Base-by-base conservation (phyloP, 2,329 filamentous ascomycete species). In the Hymenoscyphus repandus region DNA sequence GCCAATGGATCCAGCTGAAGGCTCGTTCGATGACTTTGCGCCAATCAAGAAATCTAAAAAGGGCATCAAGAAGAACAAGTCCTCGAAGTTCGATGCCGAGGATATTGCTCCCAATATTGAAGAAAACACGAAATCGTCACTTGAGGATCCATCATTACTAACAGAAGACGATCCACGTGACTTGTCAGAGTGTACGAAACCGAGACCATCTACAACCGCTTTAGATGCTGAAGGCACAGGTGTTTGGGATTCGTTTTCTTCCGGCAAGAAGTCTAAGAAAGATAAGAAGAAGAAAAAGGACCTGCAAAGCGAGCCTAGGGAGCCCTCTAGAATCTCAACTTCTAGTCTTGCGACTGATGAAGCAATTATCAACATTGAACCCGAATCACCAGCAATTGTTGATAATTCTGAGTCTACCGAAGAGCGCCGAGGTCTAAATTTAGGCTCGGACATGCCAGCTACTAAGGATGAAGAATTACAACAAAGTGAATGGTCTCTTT, bases 261-360 rank as follows among this genome's bases (percentile, higher is more conserved):
- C 48, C 30, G 47, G 45, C 17, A 77, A 75, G 57, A 77, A 75
- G 56, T 71, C 66, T 10, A 76, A 76, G 57, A 75, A 76, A 52
- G 70, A 72, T 10, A 55, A 58, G 30, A 54, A 56, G 45, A 55
- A 60, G 31, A 47, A 46, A 36, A 49, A 45, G 31, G 48, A 46
- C 31, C 27, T 41, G 6, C 27, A 39, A 30, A 30, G 12, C n/a
- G 38, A 45, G 37, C 42, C 48, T n/a, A 41, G 12, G 2, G 52
- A 54, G 18, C 9, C 47, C 13, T 48, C 48, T n/a, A 39, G 31
- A 32, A 30, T 50, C 34, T 45, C 44, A n/a, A 48, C 44, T 12
- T 41, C 44, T 43, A 13, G 39, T 9, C 40, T 43, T 17, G 33
- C 18, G 4, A 17, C 20, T 33, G 20, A 31, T 27, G 42, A 50